A percentile compares a stretch with the other conserved stretches of the same genome.
These are phyloP conservation scores for Psilocybe mexicana DNA, from an alignment of 1,284 basidiomycete species.

Conservation along the genomic window DNA sequence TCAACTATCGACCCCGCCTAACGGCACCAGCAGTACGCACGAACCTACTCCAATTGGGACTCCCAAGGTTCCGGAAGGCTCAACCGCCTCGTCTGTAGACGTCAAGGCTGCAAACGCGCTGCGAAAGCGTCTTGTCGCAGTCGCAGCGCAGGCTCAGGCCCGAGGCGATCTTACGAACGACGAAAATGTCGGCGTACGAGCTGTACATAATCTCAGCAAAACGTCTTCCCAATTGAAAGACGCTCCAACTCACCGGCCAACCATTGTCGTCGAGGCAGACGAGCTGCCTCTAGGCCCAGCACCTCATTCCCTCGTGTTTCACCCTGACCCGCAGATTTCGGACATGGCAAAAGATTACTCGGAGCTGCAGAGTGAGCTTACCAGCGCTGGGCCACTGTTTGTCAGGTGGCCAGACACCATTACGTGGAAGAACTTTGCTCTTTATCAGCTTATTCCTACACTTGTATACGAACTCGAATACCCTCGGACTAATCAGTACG, in stretches of 20 bases:
- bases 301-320: slow-evolving; percentile 69
- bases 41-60: slow-evolving; percentile 32
- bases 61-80: slow-evolving; percentile 41
- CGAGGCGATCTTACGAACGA: not conserved
- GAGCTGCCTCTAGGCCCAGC: slow-evolving; percentile 22
- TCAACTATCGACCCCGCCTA: slow-evolving; percentile 14
- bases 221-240: not conserved
- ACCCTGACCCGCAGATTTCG: slow-evolving; percentile 70
- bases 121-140: slow-evolving; percentile 51
- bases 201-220: slow-evolving; percentile 13
- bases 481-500: slow-evolving; percentile 81
- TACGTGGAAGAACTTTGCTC: slow-evolving; percentile 80
- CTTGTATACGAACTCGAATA: slow-evolving; percentile 97
- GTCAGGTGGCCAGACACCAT: slow-evolving; percentile 89
- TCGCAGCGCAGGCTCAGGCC: slow-evolving; percentile 28
- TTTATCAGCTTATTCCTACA: slow-evolving; percentile 90
- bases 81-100: slow-evolving; percentile 53
- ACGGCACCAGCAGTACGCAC: slow-evolving; percentile 20
- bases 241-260: slow-evolving; percentile 1
- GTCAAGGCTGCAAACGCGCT: slow-evolving; percentile 50
- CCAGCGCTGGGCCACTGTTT: slow-evolving; percentile 62
- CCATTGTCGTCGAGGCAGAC: slow-evolving; percentile 22
- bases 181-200: slow-evolving; percentile 9
- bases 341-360: slow-evolving; percentile 76
- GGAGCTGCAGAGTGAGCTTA: slow-evolving; percentile 78